Conservation (phyloP, 352 stramenopile species). For the Globisporangium carolinianum region DNA sequence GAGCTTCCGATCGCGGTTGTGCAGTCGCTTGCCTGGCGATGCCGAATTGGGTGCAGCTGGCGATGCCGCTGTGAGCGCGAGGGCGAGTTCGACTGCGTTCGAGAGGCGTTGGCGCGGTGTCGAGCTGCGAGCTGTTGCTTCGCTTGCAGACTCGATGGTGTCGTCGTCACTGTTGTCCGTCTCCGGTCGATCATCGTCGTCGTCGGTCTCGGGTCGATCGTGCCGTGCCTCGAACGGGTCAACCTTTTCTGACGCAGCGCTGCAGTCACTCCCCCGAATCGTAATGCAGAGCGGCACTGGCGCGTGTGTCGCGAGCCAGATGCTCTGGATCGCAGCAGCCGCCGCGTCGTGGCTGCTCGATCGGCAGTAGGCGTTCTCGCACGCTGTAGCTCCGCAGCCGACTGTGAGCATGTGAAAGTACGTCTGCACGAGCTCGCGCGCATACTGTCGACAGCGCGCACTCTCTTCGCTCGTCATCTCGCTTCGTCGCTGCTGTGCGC, state of each 20-base stretch:
- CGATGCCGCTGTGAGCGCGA: too few species aligned
- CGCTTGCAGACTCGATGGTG: background rate
- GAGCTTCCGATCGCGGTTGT: constrained; percentile 13
- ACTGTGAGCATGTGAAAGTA: constrained; percentile 64
- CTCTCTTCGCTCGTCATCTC: too few species aligned
- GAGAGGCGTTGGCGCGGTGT: constrained; percentile 49
- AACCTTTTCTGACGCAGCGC: background rate
- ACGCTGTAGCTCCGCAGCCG: constrained; percentile 29
- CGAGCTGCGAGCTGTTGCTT: constrained; percentile 7
- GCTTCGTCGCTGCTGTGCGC: background rate
- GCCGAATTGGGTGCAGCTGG: background rate
- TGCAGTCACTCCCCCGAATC: constrained; percentile 3
- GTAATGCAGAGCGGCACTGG: constrained; percentile 39
- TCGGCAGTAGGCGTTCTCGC: constrained; percentile 29
- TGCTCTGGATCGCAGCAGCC: constrained; percentile 43
- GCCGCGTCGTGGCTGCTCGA: constrained; percentile 15
- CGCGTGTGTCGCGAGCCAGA: constrained; percentile 31
- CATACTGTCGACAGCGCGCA: constrained; percentile 21
- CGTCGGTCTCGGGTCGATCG: constrained; percentile 6
- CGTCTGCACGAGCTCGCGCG: constrained; percentile 38
- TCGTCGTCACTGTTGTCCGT: constrained; percentile 7
- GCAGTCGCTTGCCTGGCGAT: constrained; percentile 8
- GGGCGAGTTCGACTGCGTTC: constrained; percentile 34
- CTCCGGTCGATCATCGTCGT: constrained; percentile 10
- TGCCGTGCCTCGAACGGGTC: background rate